A percentile compares a stretch with the other conserved stretches of the same genome.
phyloP scores from a whole-genome alignment of 2,329 filamentous ascomycete species.

The Stagonosporopsis rhizophila region DNA sequence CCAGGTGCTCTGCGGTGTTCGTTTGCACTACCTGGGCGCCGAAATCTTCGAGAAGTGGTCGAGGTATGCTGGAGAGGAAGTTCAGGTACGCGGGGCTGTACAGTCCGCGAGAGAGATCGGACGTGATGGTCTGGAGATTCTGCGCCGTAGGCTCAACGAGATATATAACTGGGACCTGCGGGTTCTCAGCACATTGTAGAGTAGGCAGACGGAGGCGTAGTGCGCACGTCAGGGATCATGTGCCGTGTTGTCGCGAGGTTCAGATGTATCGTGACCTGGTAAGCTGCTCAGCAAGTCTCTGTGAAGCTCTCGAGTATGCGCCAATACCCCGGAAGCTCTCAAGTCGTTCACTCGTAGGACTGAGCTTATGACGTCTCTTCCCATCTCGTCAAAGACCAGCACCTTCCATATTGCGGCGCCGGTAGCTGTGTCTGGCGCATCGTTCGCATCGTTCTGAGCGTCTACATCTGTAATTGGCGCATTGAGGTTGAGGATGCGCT shows the following conservation, averaged over 20 bases:
- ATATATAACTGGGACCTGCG: slow-evolving; percentile 77
- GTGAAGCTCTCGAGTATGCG: neutral
- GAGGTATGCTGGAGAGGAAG: slow-evolving; percentile 91
- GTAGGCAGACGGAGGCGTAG: neutral
- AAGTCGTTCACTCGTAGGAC: slow-evolving; percentile 93
- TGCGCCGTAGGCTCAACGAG: slow-evolving; percentile 85
- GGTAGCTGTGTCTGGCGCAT: slow-evolving; percentile 21
- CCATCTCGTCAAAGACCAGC: slow-evolving; percentile 89
- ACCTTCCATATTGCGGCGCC: slow-evolving; percentile 57
- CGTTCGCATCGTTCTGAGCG: slow-evolving; percentile 66
- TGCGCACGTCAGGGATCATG: slow-evolving; percentile 85
- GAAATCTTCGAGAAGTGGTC: slow-evolving; percentile 92
- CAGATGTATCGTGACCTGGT: slow-evolving; percentile 42
- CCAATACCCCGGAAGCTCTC: slow-evolving; percentile 76
- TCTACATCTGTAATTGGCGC: slow-evolving; percentile 65
- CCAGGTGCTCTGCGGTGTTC: slow-evolving; percentile 85
- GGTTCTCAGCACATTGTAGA: slow-evolving; percentile 16
- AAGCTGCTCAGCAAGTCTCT: slow-evolving; percentile 71
- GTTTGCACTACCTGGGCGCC: slow-evolving; percentile 84
- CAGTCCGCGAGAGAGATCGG: slow-evolving; percentile 82
- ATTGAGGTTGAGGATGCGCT: slow-evolving; percentile 95
- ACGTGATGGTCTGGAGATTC: slow-evolving; percentile 84
- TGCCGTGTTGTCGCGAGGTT: slow-evolving; percentile 83
- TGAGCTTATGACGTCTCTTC: slow-evolving; percentile 95
- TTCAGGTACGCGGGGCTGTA: slow-evolving; percentile 93